phyloP scores from a whole-genome alignment of 495 filamentous ascomycete species.

The Daldinia vernicosa region DNA sequence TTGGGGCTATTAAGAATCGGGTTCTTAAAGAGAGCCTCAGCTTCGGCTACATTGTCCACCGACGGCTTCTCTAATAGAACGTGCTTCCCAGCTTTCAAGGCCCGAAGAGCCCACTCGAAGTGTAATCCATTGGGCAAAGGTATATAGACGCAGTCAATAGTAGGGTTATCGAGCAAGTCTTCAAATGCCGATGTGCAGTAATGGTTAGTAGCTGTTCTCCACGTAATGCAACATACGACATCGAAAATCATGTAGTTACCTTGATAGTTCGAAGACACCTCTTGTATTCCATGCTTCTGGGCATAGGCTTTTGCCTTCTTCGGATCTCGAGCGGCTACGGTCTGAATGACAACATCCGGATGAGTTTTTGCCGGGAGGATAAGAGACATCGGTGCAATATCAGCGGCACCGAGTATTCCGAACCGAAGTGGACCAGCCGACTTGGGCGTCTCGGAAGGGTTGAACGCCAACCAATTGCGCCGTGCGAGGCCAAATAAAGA shows the following conservation, averaged over 20 bases:
- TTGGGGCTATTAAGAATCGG: constrained; percentile 42
- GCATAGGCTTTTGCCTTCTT: constrained; percentile 64
- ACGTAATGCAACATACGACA: too few relatives aligned
- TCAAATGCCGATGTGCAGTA: neutral
- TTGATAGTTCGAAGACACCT: constrained; percentile 60
- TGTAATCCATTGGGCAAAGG: constrained; percentile 63
- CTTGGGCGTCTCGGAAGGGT: constrained; percentile 49
- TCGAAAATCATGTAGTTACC: constrained; percentile 41
- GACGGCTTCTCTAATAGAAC: constrained; percentile 68
- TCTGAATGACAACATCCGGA: constrained; percentile 65
- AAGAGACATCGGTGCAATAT: constrained; percentile 58
- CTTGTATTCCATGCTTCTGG: constrained; percentile 64
- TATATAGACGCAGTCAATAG: constrained; percentile 62
- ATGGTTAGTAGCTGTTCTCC: neutral
- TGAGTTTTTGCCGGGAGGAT: constrained; percentile 67
- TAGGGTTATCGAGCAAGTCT: constrained; percentile 62
- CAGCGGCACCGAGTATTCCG: constrained; percentile 61
- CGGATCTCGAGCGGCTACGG: constrained; percentile 66
- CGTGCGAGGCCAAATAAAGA: constrained; percentile 40
- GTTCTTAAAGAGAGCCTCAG: constrained; percentile 56
- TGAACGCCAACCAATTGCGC: constrained; percentile 46
- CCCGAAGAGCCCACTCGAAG: constrained; percentile 61
- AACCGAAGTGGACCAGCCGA: constrained; percentile 51
- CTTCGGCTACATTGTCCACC: constrained; percentile 60
- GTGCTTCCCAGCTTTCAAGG: constrained; percentile 64